phyloP scores from a whole-genome alignment of 2,329 filamentous ascomycete species.

The Cryphonectria naterciae region DNA sequence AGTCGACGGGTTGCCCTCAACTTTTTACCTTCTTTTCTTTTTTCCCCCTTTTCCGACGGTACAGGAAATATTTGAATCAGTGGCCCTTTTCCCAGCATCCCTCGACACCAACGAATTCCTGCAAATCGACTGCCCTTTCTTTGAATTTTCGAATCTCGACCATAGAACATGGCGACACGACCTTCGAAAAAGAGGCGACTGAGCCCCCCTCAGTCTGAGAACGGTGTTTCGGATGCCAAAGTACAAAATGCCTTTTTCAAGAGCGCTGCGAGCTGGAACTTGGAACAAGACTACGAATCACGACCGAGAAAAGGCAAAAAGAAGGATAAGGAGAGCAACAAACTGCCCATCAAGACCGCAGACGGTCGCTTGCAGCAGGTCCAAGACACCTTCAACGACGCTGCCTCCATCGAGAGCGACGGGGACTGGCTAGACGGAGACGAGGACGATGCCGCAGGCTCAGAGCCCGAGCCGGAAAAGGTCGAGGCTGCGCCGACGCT shows the following conservation, averaged over 20 bases:
- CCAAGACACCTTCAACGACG: slow-evolving; percentile 50
- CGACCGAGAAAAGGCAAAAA: slow-evolving; percentile 76
- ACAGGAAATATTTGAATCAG: background rate
- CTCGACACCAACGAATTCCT: background rate
- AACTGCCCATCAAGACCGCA: slow-evolving; percentile 83
- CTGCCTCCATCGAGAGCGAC: slow-evolving; percentile 62
- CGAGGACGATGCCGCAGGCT: slow-evolving; percentile 52
- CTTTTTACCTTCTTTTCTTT: background rate
- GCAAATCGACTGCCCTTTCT: background rate
- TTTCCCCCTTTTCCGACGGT: background rate
- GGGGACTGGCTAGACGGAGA: slow-evolving; percentile 67
- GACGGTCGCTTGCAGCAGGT: slow-evolving; percentile 71
- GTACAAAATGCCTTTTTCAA: slow-evolving; percentile 70
- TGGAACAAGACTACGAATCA: slow-evolving; percentile 89
- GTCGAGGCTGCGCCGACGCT: slow-evolving; percentile 64
- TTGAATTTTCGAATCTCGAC: background rate
- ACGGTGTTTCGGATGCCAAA: slow-evolving; percentile 42
- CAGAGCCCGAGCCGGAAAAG: slow-evolving; percentile 46
- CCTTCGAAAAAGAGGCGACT: slow-evolving; percentile 63
- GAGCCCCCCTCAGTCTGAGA: slow-evolving; percentile 54
- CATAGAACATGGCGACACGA: slow-evolving; percentile 49
- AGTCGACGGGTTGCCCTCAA: background rate
- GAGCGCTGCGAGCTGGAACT: slow-evolving; percentile 80
- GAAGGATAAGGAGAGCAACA: slow-evolving; percentile 72
- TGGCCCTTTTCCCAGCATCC: background rate